phyloP scores from a whole-genome alignment of 805 yeast species.

The Metschnikowia chrysomelidarum region DNA sequence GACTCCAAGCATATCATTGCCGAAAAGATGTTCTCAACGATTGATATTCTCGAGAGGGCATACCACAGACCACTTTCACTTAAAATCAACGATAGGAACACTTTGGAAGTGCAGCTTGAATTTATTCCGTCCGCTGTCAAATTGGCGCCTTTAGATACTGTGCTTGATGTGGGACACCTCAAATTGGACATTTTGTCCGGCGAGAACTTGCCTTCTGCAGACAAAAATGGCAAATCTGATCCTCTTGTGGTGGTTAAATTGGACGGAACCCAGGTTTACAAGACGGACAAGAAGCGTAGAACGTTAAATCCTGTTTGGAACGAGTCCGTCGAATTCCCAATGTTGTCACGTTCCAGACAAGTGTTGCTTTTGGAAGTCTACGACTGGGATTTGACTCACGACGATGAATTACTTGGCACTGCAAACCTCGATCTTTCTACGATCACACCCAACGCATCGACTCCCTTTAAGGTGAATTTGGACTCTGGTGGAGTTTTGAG shows the following conservation, averaged over 20 bases:
- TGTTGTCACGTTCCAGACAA: conserved; percentile 61
- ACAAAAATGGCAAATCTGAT: conserved; percentile 75
- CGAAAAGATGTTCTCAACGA: conserved; percentile 50
- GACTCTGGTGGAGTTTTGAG: conserved; percentile 66
- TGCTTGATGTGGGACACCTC: conserved; percentile 65
- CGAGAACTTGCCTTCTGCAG: conserved; percentile 53
- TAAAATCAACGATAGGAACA: conserved; percentile 37
- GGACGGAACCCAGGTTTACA: conserved; percentile 54
- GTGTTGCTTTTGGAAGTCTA: conserved; percentile 48
- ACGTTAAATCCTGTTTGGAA: conserved; percentile 77
- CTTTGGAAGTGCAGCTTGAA: conserved; percentile 50
- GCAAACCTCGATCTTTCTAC: conserved; percentile 48
- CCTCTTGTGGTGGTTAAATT: conserved; percentile 57
- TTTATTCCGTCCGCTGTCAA: conserved; percentile 57
- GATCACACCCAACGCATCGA: conserved; percentile 45
- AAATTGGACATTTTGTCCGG: conserved; percentile 58
- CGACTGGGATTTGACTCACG: conserved; percentile 82
- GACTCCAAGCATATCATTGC: conserved; percentile 48
- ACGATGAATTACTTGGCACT: conserved; percentile 58
- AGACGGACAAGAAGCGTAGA: conserved; percentile 61
- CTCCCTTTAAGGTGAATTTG: conserved; percentile 48
- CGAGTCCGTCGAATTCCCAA: conserved; percentile 56
- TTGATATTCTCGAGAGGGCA: conserved; percentile 52
- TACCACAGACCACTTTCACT: conserved; percentile 47
- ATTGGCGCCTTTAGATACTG: conserved; percentile 57